Conservation (phyloP, 805 yeast species). For the Starmerella cellae region DNA sequence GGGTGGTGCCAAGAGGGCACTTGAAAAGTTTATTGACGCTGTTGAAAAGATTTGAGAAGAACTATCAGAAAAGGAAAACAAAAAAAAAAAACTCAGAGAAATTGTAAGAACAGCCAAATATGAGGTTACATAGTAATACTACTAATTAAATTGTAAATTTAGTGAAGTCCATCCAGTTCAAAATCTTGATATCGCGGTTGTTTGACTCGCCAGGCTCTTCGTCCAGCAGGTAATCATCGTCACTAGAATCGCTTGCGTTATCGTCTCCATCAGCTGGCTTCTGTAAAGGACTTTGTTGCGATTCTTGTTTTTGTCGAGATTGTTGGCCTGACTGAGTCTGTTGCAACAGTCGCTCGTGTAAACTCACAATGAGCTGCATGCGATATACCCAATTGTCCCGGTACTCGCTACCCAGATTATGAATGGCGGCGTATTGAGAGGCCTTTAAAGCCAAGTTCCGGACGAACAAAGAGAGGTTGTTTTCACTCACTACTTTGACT, state of each 20-base stretch:
- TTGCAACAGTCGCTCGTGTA: conserved; percentile 26
- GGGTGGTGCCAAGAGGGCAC: conserved; percentile 53
- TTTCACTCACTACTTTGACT: conserved; percentile 52
- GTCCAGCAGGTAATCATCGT: neutral
- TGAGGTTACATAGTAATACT: no score
- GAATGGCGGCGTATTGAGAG: conserved; percentile 58
- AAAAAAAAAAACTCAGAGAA: neutral
- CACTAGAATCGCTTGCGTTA: neutral
- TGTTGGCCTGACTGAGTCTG: neutral
- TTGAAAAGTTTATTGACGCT: conserved; percentile 28
- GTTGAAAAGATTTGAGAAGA: neutral
- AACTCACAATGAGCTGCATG: conserved; percentile 38
- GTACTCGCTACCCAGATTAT: conserved; percentile 50
- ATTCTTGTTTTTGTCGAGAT: neutral
- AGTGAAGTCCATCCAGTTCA: conserved; percentile 21
- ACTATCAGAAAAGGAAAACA: neutral
- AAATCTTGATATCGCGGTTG: conserved; percentile 9
- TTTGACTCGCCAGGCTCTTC: conserved; percentile 1
- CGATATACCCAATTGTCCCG: conserved; percentile 58
- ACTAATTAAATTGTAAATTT: conserved; percentile 7
- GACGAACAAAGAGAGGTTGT: conserved; percentile 47
- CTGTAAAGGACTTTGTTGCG: neutral
- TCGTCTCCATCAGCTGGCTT: neutral
- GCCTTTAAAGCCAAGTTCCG: conserved; percentile 55
- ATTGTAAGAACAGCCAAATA: neutral